These are phyloP conservation scores for Leishmania braziliensis DNA, from an alignment of 208 protist genomes.

Conservation along the genomic window DNA sequence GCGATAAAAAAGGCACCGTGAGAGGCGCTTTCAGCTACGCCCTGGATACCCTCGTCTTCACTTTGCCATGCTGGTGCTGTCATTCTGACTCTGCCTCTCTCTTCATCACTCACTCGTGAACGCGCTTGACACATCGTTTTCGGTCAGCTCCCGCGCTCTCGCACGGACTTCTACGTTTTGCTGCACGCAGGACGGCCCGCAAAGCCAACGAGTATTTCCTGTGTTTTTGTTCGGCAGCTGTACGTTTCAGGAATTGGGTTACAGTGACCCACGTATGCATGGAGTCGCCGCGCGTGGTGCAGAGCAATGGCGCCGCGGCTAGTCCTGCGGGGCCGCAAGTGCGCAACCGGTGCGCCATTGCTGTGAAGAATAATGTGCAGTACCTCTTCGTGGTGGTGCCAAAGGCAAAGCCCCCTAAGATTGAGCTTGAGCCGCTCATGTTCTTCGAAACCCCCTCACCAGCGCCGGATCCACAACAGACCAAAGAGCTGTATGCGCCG, in stretches of 20 bases:
- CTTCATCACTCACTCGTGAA: neutral
- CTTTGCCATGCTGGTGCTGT: neutral
- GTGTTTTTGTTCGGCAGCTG: neutral
- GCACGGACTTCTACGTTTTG: neutral
- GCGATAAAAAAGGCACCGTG: neutral
- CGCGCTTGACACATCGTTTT: neutral
- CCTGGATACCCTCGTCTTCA: neutral
- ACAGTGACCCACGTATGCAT: neutral
- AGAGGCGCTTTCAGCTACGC: neutral
- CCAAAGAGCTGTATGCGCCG: conserved; percentile 34
- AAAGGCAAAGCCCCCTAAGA: conserved; percentile 31
- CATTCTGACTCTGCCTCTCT: neutral
- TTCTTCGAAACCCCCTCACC: conserved; percentile 56
- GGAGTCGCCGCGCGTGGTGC: conserved; percentile 1
- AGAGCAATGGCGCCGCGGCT: neutral
- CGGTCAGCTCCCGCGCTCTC: neutral
- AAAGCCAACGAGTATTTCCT: neutral
- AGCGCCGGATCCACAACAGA: conserved; percentile 3
- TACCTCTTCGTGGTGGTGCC: conserved; percentile 72
- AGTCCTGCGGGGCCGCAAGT: neutral
- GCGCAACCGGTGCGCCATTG: conserved; percentile 62
- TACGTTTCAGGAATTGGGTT: no score
- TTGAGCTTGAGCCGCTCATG: conserved; percentile 65
- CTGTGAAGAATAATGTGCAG: conserved; percentile 42
- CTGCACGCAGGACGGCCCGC: neutral